phyloP scores from a whole-genome alignment of 176 grass and related monocot species.

The Juncus effusus region DNA sequence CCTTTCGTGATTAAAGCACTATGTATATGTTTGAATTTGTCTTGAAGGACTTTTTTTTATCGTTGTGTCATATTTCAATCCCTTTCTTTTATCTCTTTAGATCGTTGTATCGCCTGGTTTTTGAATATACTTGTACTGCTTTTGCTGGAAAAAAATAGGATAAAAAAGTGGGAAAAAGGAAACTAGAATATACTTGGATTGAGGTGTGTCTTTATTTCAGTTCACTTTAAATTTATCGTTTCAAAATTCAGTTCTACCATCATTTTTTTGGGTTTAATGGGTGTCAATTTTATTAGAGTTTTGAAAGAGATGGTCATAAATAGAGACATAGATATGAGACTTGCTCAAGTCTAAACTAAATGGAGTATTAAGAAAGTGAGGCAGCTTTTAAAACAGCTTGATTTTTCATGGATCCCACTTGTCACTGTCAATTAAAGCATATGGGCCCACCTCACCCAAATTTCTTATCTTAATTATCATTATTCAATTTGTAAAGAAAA shows the following conservation, averaged over 20 bases:
- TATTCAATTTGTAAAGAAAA: neutral
- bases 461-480: constrained; percentile 10
- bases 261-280: constrained; percentile 3
- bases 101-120: neutral
- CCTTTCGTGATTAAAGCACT: neutral
- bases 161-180: constrained; percentile 1
- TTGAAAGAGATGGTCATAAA: neutral
- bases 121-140: constrained; percentile 30
- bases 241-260: constrained; percentile 11
- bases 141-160: neutral
- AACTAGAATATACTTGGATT: constrained; percentile 24
- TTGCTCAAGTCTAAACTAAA: constrained; percentile 8
- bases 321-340: neutral
- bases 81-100: constrained; percentile 11
- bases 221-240: constrained; percentile 17
- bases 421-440: constrained; percentile 3
- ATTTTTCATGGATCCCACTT: constrained; percentile 10
- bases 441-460: neutral
- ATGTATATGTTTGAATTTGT: neutral
- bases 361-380: neutral
- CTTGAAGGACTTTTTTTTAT: neutral
- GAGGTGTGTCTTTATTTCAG: neutral
- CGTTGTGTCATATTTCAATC: neutral
- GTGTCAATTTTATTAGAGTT: neutral
- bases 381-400: neutral